Base-by-base conservation (phyloP, 2,329 filamentous ascomycete species). In the Ophiobolus disseminans region DNA sequence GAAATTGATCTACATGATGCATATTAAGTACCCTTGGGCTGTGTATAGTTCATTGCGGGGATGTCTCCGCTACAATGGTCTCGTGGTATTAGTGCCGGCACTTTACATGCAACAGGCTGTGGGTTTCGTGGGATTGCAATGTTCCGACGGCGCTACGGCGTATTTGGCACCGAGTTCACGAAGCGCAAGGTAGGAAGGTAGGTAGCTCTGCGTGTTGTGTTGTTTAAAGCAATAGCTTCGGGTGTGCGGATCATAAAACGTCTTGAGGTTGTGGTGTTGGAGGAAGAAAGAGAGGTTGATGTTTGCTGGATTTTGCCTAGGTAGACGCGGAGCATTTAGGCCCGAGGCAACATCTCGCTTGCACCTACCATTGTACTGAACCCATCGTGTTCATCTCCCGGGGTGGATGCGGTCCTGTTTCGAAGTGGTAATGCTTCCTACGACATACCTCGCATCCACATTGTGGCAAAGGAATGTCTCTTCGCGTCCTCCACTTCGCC, bases 21-120 rank as follows among this genome's bases (percentile, higher is more conserved):
- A 36, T 31, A 37, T 36, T 50, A 45, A 37, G 31, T 31, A 37
- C n/a, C 47, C 42, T 42, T 32, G 21, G 36, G 37, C 23, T 26
- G 26, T 39, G n/a, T 26, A 45, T n/a, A 32, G 11, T 21, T 21
- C 17, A 14, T n/a, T 28, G 17, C 13, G 26, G 14, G 23, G 39
- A 17, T 9, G 9, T 21, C 21, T 7, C 30, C 30, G 30, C 30
- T 32, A 32, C 13, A 6, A 14, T 20, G 23, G 23, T 30, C 39
- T 41, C 39, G 39, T 41, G 39, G 25, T 22, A 32, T 19, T 10
- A 8, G n/a, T 20, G 17, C 26, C 26, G 39, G 26, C 25, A 41
- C 28, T 41, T 21, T 32, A 23, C 3, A 2, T 32, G 26, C 10
- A 30, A 30, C 39, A 17, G 17, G 28, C 11, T 19, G 11, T 21